Evolutionary conservation across 306 rosid species (phyloP).

Genomic region (Quercus suber): DNA sequence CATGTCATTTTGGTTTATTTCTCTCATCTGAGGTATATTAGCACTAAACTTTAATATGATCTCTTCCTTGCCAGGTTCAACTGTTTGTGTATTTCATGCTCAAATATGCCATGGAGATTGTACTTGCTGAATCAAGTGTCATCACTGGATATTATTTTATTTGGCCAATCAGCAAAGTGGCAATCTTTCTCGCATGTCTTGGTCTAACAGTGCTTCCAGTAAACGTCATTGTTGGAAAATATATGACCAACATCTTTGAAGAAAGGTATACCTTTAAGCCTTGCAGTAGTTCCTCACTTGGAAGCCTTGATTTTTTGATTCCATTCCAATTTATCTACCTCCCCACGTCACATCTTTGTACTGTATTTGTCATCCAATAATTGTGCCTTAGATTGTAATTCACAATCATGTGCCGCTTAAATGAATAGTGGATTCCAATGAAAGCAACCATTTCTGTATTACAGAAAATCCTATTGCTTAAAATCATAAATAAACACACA

Average conservation of each 20-base stretch:
- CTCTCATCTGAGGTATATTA: slow-evolving; percentile 9
- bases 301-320: no score
- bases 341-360: no score
- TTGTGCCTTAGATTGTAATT: no score
- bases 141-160: slow-evolving; percentile 83
- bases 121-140: slow-evolving; percentile 95
- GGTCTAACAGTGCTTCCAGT: slow-evolving; percentile 97
- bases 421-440: no score
- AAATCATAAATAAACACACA: no score
- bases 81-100: slow-evolving; percentile 97
- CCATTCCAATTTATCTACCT: no score
- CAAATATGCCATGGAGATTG: slow-evolving; percentile 92
- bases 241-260: slow-evolving; percentile 95
- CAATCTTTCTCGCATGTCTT: slow-evolving; percentile 86
- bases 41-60: neutral
- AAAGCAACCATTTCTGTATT: no score
- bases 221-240: slow-evolving; percentile 82
- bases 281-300: neutral
- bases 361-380: no score
- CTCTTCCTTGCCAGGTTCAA: slow-evolving; percentile 68
- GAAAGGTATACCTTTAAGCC: slow-evolving; percentile 59
- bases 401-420: no score
- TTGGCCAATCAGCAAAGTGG: slow-evolving; percentile 84
- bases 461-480: no score
- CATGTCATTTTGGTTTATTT: neutral